Conservation (phyloP, 176 grass and related monocot genomes). For the Otatea glauca region DNA sequence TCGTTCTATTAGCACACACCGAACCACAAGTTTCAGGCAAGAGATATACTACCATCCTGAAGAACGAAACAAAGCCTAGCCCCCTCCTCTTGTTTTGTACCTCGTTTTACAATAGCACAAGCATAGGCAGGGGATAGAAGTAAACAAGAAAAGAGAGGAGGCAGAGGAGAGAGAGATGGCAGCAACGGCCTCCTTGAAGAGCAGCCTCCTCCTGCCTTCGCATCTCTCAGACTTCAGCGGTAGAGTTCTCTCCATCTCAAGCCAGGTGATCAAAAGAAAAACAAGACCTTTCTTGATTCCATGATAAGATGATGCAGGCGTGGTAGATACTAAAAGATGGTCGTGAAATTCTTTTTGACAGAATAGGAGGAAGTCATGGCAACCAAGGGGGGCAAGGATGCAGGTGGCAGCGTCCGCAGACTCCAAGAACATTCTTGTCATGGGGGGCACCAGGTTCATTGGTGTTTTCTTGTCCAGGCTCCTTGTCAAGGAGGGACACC, state of each 20-base stretch:
- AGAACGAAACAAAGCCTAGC: background rate
- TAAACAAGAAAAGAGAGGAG: background rate
- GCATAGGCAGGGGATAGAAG: background rate
- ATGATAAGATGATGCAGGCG: background rate
- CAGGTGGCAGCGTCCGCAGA: constrained; percentile 58
- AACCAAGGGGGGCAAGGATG: constrained; percentile 54
- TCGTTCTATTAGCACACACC: constrained; percentile 14
- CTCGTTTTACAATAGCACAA: constrained; percentile 6
- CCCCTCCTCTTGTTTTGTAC: constrained; percentile 27
- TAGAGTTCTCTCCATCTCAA: constrained; percentile 57
- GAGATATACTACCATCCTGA: constrained; percentile 29
- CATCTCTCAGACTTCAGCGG: constrained; percentile 74
- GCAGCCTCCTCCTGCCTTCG: constrained; percentile 60
- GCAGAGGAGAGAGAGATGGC: constrained; percentile 37
- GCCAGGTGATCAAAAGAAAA: constrained; percentile 52
- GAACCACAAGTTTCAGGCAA: constrained; percentile 44
- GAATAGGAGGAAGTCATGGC: constrained; percentile 68
- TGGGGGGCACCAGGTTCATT: constrained; percentile 97
- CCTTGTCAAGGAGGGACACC: constrained; percentile 88
- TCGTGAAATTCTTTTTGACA: constrained; percentile 37
- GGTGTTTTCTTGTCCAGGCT: constrained; percentile 82
- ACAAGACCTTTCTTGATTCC: background rate
- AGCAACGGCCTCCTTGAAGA: constrained; percentile 54
- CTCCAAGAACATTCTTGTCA: constrained; percentile 92
- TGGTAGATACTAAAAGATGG: background rate